Evolutionary conservation across 169 alveolate species (phyloP), one percentile per base, ranked within the genome.

Genomic region (Eimeria praecox): DNA sequence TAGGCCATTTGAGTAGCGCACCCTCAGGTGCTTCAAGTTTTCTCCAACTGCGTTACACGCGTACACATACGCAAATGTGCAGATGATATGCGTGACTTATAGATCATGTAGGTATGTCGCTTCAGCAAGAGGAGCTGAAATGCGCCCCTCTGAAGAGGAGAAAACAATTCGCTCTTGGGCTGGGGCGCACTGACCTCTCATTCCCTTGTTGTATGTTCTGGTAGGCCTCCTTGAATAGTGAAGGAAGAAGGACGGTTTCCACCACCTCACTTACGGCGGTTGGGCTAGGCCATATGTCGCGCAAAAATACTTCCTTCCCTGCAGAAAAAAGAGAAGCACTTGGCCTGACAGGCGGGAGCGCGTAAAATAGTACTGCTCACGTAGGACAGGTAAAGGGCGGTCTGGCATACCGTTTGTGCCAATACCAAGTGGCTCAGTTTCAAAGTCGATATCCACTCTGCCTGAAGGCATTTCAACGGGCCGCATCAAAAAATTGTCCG

Each of bases 241-340:
- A 97, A n/a, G 99, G 98, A 95, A 98, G 98, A 44, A 99, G 95
- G 92, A 96, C 98, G 73, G 95, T 86, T 42, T 96, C 96, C 86
- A 98, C 99, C 77, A 98, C 93, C 24, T 85, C 95, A 18, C 97
- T 83, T 27, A 98, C 98, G 90, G 98, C 98, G 44, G 98, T 98
- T 97, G 99, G 97, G 42, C 98, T 90, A 46, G 99, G 99, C 98
- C 99, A 97, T 77, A 99, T 97, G 96, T 99, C 99, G 94, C 98
- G 98, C 88, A 99, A 96, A 96, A 97, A 98, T 42, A 99, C 99
- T 27, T 96, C 97, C 73, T 98, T 97, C 49, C 99, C 99, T 92
- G 96, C 95, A 46, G 30, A 54, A 85, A 1, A 80, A 49, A 46
- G 27, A 33, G 9, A 40, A 85, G 92, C 54, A 8, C 22, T 35